These are phyloP conservation scores for Phtheirospermum japonicum DNA, from an alignment of 257 asterid species.

Conservation along the genomic window DNA sequence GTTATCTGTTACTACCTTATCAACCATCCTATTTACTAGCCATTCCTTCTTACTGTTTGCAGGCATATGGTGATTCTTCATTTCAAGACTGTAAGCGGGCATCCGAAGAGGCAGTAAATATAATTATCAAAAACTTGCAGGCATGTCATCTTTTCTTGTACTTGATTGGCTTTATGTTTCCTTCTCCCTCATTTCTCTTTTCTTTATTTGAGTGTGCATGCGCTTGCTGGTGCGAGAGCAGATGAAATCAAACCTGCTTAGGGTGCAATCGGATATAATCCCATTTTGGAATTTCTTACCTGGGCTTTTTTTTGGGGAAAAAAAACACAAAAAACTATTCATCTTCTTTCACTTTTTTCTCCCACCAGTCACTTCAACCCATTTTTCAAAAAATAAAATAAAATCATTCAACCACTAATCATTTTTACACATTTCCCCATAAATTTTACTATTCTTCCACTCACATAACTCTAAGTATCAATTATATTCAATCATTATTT, in stretches of 20 bases:
- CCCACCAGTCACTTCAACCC: no score
- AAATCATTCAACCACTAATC: no score
- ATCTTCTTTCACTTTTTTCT: no score
- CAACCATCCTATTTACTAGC: constrained; percentile 24
- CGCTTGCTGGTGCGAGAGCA: constrained; percentile 2
- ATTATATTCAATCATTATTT: no score
- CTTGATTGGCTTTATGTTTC: constrained; percentile 20
- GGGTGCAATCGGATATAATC: no score
- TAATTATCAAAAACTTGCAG: constrained; percentile 72
- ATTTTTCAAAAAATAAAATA: no score
- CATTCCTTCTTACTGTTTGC: constrained; percentile 24
- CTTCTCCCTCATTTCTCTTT: constrained; percentile 4
- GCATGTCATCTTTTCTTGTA: constrained; percentile 35
- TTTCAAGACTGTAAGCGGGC: constrained; percentile 90
- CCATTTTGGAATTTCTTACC: no score
- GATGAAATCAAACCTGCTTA: constrained; percentile 15
- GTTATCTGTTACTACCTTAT: constrained; percentile 14
- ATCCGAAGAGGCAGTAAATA: constrained; percentile 79
- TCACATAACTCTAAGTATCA: no score
- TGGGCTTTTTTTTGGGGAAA: no score
- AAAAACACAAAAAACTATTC: no score
- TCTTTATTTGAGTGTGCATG: background rate
- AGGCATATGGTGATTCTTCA: constrained; percentile 98
- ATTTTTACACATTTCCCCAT: no score
- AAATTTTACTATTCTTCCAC: no score